Evolutionary conservation across 352 stramenopile genomes (phyloP).

Genomic region (Phytophthora litchii): DNA sequence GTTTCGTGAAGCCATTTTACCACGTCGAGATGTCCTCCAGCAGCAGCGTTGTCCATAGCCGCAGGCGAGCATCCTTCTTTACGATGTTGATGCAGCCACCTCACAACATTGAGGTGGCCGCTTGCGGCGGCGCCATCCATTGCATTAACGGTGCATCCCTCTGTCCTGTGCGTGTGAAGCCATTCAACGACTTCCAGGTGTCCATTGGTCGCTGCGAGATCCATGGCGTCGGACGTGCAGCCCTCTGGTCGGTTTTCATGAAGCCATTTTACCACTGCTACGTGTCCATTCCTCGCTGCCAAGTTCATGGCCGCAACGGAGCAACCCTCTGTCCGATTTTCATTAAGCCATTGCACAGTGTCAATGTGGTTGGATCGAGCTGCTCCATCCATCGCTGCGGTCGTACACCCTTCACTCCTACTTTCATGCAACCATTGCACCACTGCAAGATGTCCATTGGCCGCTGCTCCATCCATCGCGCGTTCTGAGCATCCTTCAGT

Average conservation of each 20-base stretch:
- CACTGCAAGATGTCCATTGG: constrained; percentile 24
- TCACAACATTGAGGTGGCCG: constrained; percentile 26
- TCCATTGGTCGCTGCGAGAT: constrained; percentile 33
- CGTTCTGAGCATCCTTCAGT: constrained; percentile 29
- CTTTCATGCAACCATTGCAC: constrained; percentile 23
- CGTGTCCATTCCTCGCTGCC: constrained; percentile 26
- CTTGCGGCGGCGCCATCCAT: constrained; percentile 24
- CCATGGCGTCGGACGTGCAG: constrained; percentile 28
- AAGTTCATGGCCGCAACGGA: constrained; percentile 30
- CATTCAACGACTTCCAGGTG: constrained; percentile 51
- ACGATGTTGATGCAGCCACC: constrained; percentile 31
- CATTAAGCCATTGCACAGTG: constrained; percentile 18
- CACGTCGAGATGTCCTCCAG: constrained; percentile 20
- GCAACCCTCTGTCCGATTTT: constrained; percentile 18
- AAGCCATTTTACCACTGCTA: constrained; percentile 22
- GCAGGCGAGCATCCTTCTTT: constrained; percentile 32
- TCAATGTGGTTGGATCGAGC: constrained; percentile 23
- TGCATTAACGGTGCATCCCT: constrained; percentile 24
- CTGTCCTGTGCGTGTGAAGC: constrained; percentile 39
- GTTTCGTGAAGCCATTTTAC: constrained; percentile 24
- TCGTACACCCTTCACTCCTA: constrained; percentile 24
- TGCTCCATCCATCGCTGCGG: constrained; percentile 30
- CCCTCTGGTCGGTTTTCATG: constrained; percentile 24
- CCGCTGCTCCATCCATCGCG: constrained; percentile 36
- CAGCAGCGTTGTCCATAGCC: constrained; percentile 30